Conservation (phyloP, 2,329 filamentous ascomycete genomes). For the Venturia oleaginea region DNA sequence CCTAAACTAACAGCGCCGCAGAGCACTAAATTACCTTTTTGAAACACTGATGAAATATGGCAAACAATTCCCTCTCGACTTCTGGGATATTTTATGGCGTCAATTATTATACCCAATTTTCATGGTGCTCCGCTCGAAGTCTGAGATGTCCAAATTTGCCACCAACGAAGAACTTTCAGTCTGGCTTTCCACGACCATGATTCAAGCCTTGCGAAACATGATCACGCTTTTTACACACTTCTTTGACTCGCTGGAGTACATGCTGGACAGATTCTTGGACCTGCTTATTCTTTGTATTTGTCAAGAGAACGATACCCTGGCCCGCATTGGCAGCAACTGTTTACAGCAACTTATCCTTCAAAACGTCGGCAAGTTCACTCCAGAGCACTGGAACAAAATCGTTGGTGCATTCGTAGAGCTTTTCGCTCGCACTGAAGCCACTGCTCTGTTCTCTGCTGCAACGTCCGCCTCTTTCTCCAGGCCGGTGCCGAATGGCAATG, state of each 20-base stretch:
- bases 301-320: conserved; percentile 98
- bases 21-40: conserved; percentile 91
- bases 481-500: conserved; percentile 43
- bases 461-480: conserved; percentile 39
- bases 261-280: conserved; percentile 96
- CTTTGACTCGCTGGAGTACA: conserved; percentile 90
- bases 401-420: conserved; percentile 93
- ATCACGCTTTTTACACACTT: conserved; percentile 98
- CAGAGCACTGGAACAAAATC: conserved; percentile 86
- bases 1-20: conserved; percentile 16
- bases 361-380: conserved; percentile 85
- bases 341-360: conserved; percentile 92
- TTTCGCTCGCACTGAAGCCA: conserved; percentile 88
- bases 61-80: conserved; percentile 81
- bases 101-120: conserved; percentile 98
- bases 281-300: conserved; percentile 93
- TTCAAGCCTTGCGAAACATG: conserved; percentile 95
- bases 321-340: conserved; percentile 95
- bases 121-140: conserved; percentile 91
- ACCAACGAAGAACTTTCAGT: conserved; percentile 97
- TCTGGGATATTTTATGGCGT: conserved; percentile 98
- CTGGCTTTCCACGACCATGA: conserved; percentile 99
- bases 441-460: conserved; percentile 87
- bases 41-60: conserved; percentile 86
- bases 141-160: conserved; percentile 89